Percentiles rank a stretch among this genome's conserved stretches.
Conservation (phyloP, 2,329 filamentous ascomycete species). For the Zymoseptoria passerinii region DNA sequence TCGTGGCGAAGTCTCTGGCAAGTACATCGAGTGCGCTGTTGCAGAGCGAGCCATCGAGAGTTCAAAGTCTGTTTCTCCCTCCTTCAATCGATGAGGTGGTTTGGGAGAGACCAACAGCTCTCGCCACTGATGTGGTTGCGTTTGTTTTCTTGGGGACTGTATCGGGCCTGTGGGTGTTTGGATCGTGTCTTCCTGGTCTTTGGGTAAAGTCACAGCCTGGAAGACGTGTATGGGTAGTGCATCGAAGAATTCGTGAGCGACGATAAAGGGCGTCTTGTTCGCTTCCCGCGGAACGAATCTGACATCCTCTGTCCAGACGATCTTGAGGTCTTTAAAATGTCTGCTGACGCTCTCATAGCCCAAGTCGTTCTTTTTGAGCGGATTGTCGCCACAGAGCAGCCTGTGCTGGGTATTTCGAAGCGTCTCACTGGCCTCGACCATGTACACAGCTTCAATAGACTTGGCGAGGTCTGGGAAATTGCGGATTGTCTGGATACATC, state of each 20-base stretch:
- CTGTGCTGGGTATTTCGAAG: constrained; percentile 70
- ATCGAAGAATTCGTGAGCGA: constrained; percentile 98
- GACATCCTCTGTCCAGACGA: constrained; percentile 86
- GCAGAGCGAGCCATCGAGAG: constrained; percentile 65
- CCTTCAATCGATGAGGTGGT: constrained; percentile 45
- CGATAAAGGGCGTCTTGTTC: constrained; percentile 76
- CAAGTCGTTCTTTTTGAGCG: constrained; percentile 60
- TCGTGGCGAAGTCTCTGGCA: constrained; percentile 72
- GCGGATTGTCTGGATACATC: constrained; percentile 58
- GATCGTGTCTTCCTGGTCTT: constrained; percentile 28
- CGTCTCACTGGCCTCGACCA: constrained; percentile 85
- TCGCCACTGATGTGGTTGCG: constrained; percentile 57
- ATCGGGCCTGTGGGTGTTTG: constrained; percentile 44
- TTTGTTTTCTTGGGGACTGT: constrained; percentile 26
- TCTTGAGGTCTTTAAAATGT: constrained; percentile 58
- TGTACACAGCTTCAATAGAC: constrained; percentile 77
- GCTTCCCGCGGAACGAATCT: constrained; percentile 62
- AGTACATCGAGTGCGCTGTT: constrained; percentile 75
- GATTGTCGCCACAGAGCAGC: constrained; percentile 67
- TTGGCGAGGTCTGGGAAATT: constrained; percentile 71
- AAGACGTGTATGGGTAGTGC: constrained; percentile 94
- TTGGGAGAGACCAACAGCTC: constrained; percentile 67
- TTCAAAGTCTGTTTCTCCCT: constrained; percentile 67
- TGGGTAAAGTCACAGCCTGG: constrained; percentile 53
- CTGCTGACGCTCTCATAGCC: constrained; percentile 70